A percentile compares a stretch with the other conserved stretches of the same genome.
phyloP scores from a whole-genome alignment of 768 basidiomycete genomes.

The Trametes villosa region DNA sequence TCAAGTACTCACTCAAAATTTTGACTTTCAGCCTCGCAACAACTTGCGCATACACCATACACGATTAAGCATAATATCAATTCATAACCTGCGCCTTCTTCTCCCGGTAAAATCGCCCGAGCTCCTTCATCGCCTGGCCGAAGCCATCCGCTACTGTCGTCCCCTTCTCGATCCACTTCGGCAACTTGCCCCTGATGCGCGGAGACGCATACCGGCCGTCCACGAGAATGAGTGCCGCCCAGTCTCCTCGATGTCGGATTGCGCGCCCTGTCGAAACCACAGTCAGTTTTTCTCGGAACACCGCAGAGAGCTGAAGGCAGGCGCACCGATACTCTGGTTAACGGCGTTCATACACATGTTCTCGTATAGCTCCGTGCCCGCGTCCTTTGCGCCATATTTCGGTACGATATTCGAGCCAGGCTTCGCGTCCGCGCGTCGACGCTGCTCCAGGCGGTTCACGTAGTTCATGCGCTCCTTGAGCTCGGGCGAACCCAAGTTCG shows the following conservation, averaged over 20 bases:
- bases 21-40: too few species aligned
- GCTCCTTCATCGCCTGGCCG: conserved; percentile 68
- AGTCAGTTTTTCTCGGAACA: background rate
- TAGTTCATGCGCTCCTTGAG: conserved; percentile 91
- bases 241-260: conserved; percentile 89
- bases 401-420: conserved; percentile 33
- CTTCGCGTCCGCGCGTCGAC: conserved; percentile 35
- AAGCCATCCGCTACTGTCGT: conserved; percentile 65
- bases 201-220: conserved; percentile 79
- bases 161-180: conserved; percentile 82
- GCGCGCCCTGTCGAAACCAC: conserved; percentile 68
- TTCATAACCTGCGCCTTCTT: conserved; percentile 40
- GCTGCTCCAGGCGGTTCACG: conserved; percentile 63
- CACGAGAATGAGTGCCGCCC: conserved; percentile 87
- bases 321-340: conserved; percentile 93
- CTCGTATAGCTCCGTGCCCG: conserved; percentile 73
- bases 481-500: conserved; percentile 90
- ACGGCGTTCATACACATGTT: conserved; percentile 94
- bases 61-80: background rate
- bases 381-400: conserved; percentile 55
- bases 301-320: background rate
- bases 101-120: conserved; percentile 70
- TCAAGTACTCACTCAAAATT: too few species aligned
- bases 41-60: too few species aligned
- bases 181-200: conserved; percentile 79